A percentile compares a stretch with the other conserved stretches of the same genome.
Evolutionary conservation across 1,284 basidiomycete species (phyloP).

Genomic region (Fistulinella cinereoalba): DNA sequence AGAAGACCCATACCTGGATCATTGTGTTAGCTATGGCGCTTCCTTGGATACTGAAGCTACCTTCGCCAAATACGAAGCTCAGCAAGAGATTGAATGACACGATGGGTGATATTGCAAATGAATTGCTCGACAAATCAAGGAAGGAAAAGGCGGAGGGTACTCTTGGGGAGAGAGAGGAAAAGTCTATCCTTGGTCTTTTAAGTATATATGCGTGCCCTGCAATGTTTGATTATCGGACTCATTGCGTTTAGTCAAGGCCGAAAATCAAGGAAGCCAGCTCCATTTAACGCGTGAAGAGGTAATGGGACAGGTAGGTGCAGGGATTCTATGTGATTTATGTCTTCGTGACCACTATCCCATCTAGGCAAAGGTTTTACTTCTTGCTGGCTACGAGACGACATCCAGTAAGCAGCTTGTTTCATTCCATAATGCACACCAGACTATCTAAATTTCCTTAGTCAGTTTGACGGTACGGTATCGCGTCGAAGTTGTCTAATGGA

Average conservation of each 20-base stretch:
- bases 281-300: constrained; percentile 23
- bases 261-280: constrained; percentile 4
- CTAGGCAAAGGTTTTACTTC: constrained; percentile 27
- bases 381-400: constrained; percentile 33
- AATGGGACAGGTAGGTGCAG: constrained; percentile 14
- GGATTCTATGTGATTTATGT: not conserved
- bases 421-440: not conserved
- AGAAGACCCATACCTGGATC: constrained; percentile 29
- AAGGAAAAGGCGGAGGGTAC: constrained; percentile 38
- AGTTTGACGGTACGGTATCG: constrained; percentile 19
- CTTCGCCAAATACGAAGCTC: constrained; percentile 38
- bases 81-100: constrained; percentile 38
- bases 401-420: constrained; percentile 18
- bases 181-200: constrained; percentile 44
- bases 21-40: constrained; percentile 43
- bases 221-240: not conserved
- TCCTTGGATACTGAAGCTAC: constrained; percentile 44
- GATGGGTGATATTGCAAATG: constrained; percentile 46
- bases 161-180: constrained; percentile 37
- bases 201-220: constrained; percentile 4
- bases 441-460: constrained; percentile 8
- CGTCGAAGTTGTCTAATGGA: not conserved
- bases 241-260: constrained; percentile 16
- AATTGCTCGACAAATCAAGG: constrained; percentile 43
- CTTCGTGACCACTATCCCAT: not conserved